Conservation (phyloP, 2,329 filamentous ascomycete genomes). For the Rachicladosporium sp. region DNA sequence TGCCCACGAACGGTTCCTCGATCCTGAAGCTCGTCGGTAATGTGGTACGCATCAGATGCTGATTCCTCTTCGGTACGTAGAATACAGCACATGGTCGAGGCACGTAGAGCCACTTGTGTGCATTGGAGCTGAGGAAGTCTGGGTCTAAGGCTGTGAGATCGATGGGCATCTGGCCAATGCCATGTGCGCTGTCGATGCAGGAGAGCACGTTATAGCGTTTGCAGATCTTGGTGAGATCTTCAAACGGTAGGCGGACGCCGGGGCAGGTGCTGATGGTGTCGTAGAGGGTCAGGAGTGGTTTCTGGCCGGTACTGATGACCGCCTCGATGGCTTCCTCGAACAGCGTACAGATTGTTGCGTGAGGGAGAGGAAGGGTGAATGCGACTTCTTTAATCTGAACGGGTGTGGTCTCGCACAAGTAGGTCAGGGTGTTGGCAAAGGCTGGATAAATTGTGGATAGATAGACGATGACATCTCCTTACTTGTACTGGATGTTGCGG, state of each 20-base stretch:
- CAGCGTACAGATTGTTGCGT: conserved; percentile 48
- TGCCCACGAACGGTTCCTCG: conserved; percentile 47
- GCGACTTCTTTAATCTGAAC: conserved; percentile 40
- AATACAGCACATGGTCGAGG: conserved; percentile 68
- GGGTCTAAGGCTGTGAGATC: conserved; percentile 53
- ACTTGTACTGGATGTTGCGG: conserved; percentile 53
- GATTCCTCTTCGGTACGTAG: conserved; percentile 62
- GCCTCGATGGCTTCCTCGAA: conserved; percentile 47
- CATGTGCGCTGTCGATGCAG: conserved; percentile 70
- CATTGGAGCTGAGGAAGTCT: conserved; percentile 75
- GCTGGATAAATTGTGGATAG: conserved; percentile 66
- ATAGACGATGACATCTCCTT: conserved; percentile 61
- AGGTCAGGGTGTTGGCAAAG: conserved; percentile 59
- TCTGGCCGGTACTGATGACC: conserved; percentile 43
- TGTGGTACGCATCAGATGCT: conserved; percentile 57
- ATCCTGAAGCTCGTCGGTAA: conserved; percentile 71
- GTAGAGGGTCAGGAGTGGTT: conserved; percentile 54
- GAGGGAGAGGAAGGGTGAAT: conserved; percentile 55
- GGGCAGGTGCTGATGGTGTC: conserved; percentile 67
- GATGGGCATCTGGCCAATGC: conserved; percentile 61
- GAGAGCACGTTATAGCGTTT: conserved; percentile 54
- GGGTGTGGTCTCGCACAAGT: conserved; percentile 51
- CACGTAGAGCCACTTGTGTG: conserved; percentile 73
- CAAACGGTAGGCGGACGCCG: conserved; percentile 64
- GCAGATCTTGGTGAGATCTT: conserved; percentile 50